Evolutionary conservation across 2,329 filamentous ascomycete genomes (phyloP).

Genomic region (Penicillium digitatum): DNA sequence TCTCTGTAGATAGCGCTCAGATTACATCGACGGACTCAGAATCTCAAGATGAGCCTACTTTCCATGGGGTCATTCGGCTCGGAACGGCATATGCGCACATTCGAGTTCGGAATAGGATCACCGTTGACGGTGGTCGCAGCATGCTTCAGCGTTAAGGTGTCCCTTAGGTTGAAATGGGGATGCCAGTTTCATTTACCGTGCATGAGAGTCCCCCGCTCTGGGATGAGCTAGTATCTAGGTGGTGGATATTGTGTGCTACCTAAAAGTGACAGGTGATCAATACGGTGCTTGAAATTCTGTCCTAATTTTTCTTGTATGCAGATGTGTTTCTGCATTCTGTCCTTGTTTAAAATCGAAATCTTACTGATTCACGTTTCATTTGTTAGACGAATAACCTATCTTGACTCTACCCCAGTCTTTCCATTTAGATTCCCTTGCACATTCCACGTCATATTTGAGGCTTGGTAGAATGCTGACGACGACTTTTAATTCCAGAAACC

Average conservation of each 20-base stretch:
- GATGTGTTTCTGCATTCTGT: not conserved
- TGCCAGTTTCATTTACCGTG: not conserved
- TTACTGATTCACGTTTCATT: not conserved
- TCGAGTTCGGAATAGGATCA: conserved; percentile 2
- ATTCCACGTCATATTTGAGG: conserved; percentile 1
- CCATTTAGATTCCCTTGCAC: not conserved
- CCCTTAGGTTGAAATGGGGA: not conserved
- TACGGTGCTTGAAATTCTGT: not conserved
- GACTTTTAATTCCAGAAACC: not conserved
- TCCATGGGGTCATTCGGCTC: not conserved
- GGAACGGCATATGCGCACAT: not conserved
- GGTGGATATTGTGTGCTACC: not conserved
- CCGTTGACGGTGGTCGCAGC: conserved; percentile 3
- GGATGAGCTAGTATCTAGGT: not conserved
- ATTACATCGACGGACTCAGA: not conserved
- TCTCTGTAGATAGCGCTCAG: not conserved
- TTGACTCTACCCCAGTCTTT: too few relatives aligned
- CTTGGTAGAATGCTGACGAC: not conserved
- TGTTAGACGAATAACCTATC: not conserved
- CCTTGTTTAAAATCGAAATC: not conserved
- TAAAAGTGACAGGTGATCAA: not conserved
- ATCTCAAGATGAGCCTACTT: not conserved
- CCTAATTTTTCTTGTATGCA: not conserved
- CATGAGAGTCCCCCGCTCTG: not conserved
- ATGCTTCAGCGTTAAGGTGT: not conserved